A percentile compares a stretch with the other conserved stretches of the same genome.
phyloP scores from a whole-genome alignment of 371 early-diverging fungal genomes.

The Rhizopus delemar region DNA sequence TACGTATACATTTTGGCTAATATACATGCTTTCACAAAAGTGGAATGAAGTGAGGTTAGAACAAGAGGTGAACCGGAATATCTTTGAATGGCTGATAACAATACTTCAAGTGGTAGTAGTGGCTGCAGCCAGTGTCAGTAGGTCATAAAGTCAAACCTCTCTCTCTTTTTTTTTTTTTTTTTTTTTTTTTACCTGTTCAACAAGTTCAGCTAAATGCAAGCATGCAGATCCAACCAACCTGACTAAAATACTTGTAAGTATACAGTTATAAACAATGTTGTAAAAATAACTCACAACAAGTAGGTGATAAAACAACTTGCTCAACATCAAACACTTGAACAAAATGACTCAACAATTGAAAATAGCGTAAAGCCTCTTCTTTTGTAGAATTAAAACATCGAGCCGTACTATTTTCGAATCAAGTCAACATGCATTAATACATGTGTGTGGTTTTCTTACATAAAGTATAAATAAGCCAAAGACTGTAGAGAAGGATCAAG shows the following conservation, averaged over 20 bases:
- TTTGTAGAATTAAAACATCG: slow-evolving; percentile 38
- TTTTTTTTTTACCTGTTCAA: slow-evolving; percentile 26
- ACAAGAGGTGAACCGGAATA: slow-evolving; percentile 28
- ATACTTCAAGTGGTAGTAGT: slow-evolving; percentile 43
- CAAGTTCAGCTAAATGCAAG: slow-evolving; percentile 37
- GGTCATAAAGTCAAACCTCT: background rate
- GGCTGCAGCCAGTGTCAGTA: slow-evolving; percentile 30
- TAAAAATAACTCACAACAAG: slow-evolving; percentile 39
- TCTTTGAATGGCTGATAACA: slow-evolving; percentile 43
- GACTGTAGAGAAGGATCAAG: slow-evolving; percentile 56
- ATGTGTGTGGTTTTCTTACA: slow-evolving; percentile 42
- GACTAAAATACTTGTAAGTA: slow-evolving; percentile 24
- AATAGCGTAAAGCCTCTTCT: slow-evolving; percentile 33
- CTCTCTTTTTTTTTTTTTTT: background rate
- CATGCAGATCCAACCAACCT: slow-evolving; percentile 48
- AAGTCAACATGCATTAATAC: background rate
- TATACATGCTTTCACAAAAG: slow-evolving; percentile 61
- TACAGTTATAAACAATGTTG: background rate
- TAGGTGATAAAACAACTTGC: slow-evolving; percentile 44
- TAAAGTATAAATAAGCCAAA: slow-evolving; percentile 62
- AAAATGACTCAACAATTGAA: slow-evolving; percentile 39
- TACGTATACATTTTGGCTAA: slow-evolving; percentile 61
- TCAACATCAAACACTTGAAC: slow-evolving; percentile 48
- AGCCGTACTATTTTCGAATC: slow-evolving; percentile 34
- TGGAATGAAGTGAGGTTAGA: slow-evolving; percentile 62